phyloP scores from a whole-genome alignment of 2,329 filamentous ascomycete genomes.

The Paramyrothecium sp. region DNA sequence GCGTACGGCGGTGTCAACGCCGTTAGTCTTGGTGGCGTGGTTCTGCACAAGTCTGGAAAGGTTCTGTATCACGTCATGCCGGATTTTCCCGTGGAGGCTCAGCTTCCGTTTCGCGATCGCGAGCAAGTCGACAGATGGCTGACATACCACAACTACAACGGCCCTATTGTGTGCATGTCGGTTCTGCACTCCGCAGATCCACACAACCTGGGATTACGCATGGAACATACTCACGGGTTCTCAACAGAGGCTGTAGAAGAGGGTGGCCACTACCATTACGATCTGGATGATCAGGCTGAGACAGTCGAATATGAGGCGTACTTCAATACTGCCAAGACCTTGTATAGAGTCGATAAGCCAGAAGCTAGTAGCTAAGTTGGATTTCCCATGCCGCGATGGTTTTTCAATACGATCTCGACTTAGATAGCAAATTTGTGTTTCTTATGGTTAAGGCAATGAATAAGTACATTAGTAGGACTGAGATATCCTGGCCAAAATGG shows the following conservation, averaged over 20 bases:
- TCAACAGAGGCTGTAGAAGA: conserved; percentile 23
- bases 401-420: too few species aligned
- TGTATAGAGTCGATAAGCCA: conserved; percentile 37
- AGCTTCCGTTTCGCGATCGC: conserved; percentile 24
- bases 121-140: conserved; percentile 35
- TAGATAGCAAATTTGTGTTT: too few species aligned
- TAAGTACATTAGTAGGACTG: too few species aligned
- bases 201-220: conserved; percentile 32
- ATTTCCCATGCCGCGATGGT: too few species aligned
- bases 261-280: conserved; percentile 40
- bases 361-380: not conserved
- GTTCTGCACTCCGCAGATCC: conserved; percentile 41
- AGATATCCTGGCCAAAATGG: too few species aligned
- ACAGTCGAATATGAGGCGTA: conserved; percentile 45
- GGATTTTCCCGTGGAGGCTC: conserved; percentile 31
- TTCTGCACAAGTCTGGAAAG: conserved; percentile 34
- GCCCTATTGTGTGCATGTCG: conserved; percentile 35
- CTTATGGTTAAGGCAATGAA: too few species aligned
- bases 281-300: conserved; percentile 33
- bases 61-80: conserved; percentile 43
- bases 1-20: conserved; percentile 29
- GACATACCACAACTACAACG: conserved; percentile 33
- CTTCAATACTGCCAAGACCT: conserved; percentile 37
- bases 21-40: conserved; percentile 39
- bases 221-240: conserved; percentile 48